Conservation (phyloP, 2,329 filamentous ascomycete species). For the Endothia cerciana region DNA sequence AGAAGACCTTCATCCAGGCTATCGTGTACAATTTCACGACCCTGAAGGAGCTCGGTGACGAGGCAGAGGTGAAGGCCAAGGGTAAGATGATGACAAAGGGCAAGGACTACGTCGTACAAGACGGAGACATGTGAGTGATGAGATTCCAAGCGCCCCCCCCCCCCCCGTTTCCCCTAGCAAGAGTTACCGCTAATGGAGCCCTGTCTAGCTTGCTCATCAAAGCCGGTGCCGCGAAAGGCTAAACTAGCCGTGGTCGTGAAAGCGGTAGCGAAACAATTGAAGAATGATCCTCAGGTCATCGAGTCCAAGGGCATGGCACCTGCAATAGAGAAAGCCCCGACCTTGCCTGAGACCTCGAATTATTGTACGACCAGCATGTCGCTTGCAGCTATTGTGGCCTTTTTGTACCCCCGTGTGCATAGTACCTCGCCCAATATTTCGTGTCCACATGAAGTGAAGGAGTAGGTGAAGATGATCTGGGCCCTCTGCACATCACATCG, state of each 20-base stretch:
- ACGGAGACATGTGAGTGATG: slow-evolving; percentile 64
- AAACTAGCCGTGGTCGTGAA: slow-evolving; percentile 32
- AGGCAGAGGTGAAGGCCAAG: slow-evolving; percentile 85
- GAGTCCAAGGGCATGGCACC: neutral
- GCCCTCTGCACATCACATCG: too few species aligned
- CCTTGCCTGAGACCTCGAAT: neutral
- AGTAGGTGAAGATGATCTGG: too few species aligned
- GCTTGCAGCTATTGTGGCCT: neutral
- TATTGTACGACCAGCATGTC: too few species aligned
- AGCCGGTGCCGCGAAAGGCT: slow-evolving; percentile 79
- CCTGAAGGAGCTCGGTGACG: slow-evolving; percentile 86
- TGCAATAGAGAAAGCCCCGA: neutral
- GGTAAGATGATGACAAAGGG: slow-evolving; percentile 99
- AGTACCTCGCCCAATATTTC: neutral
- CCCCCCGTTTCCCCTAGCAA: neutral
- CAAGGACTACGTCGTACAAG: slow-evolving; percentile 74
- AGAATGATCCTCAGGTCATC: neutral
- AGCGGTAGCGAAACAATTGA: neutral
- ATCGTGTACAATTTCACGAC: slow-evolving; percentile 88
- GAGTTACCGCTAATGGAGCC: neutral
- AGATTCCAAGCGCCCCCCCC: neutral
- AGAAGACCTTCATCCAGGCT: slow-evolving; percentile 98
- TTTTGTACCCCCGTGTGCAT: neutral
- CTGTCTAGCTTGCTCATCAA: slow-evolving; percentile 73
- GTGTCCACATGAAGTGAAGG: too few species aligned